Evolutionary conservation across 192 early-diverging fungal species (phyloP), one percentile per base, ranked within the genome.

Genomic region (Coemansia sp.): DNA sequence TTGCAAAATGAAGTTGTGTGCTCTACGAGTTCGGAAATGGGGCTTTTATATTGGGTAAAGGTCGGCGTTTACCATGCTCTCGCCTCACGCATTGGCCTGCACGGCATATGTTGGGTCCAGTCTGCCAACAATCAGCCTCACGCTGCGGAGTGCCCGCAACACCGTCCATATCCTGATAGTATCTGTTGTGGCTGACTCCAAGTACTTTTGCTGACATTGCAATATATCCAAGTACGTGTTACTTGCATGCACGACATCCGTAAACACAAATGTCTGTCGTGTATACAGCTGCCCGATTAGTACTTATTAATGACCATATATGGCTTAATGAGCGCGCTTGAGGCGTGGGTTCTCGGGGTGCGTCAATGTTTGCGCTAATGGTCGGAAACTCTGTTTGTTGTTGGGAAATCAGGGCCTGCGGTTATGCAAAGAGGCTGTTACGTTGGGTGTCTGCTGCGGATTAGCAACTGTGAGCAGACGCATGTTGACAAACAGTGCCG

Each of bases 171-270:
- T 92, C 88, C n/a, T 85, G 79, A 23, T 74, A 74, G 76, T 92
- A 90, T 3, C 88, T 88, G 64, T 87, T 90, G 70, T 92, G 89
- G 18, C 86, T 88, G 9, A 92, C 47, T 14, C 80, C 82, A 21
- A 92, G 84, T 50, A 90, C 71, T 87, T 84, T 20, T 88, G 87
- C 68, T 78, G 80, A 5, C 59, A 53, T 17, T 75, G 82, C 37
- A 90, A 73, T 58, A 84, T 83, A 40, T 88, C 76, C 17, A 90
- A 84, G 49, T 85, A 85, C 37, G 74, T 73, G 67, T 90, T 86
- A 46, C 87, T 87, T 7, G 77, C 74, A 9, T 69, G 50, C 40
- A 83, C 85, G 2, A 87, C 81, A 67, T 90, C 85, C 7, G 69
- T 63, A 66, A 90, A 89, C 36, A 88, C 66, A 79, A 0, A 82